Base-by-base conservation (phyloP, 2,329 filamentous ascomycete genomes). In the Colletotrichum noveboracense region DNA sequence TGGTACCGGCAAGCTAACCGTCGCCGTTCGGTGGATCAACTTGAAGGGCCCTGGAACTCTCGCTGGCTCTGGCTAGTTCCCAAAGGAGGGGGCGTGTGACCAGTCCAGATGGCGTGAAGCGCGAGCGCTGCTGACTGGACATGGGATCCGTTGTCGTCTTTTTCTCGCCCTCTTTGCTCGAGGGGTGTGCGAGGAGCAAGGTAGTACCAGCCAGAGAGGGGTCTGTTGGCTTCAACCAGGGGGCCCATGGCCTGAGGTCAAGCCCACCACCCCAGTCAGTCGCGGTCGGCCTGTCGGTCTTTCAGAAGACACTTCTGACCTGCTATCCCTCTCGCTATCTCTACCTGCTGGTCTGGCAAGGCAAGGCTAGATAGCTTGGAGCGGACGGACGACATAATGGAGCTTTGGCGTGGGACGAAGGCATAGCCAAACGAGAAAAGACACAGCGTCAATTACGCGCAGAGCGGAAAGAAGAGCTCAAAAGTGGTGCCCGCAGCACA, bases 141-240 rank as follows among this genome's bases (percentile, higher is more conserved):
- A 43, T 71, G 52, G 60, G 68, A 36, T 66, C 69, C 68, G 61
- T 75, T 61, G 72, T 75, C 52, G 66, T 73, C 52, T 24, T 66
- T 66, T 48, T 55, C 52, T 65, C 13, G 61, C 55, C 43, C 30
- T 67, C 26, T n/a, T 56, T 43, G 38, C 36, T 26, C 36, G 16
- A 64, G 73, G 64, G 75, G 82, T 77, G 81, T 82, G 81, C 74
- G 74, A 79, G 78, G 75, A 83, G 78, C 82, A 82, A 78, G 56
- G 82, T 84, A 79, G 79, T 79, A 83, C 82, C 79, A 80, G 79
- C 16, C 62, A 30, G 58, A 66, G 75, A 72, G 72, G 75, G 75
- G 74, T 66, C 61, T 70, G 74, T 74, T 75, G 71, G 48, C 66
- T 32, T 52, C 28, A 67, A 55, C 72, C 62, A 55, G 75, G 75